These are phyloP conservation scores for Wallemia ichthyophaga DNA, from an alignment of 1,284 basidiomycete genomes.

Conservation along the genomic window DNA sequence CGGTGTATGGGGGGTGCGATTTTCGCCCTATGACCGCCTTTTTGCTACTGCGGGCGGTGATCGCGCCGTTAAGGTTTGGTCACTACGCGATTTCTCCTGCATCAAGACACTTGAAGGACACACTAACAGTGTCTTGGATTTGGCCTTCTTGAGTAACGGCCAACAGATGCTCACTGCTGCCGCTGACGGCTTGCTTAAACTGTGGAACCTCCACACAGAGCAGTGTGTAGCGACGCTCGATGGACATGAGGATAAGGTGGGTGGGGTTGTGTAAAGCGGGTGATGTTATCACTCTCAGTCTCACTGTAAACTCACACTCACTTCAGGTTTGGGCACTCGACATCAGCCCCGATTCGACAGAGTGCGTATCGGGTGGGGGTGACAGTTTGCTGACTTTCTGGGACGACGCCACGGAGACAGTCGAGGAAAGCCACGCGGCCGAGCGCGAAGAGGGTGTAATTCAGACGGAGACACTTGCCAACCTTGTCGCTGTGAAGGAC, in stretches of 20 bases:
- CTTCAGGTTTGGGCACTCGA: conserved; percentile 69
- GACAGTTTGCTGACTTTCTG: conserved; percentile 82
- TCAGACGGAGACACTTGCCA: conserved; percentile 29
- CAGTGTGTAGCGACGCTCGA: conserved; percentile 66
- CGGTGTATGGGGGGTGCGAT: conserved; percentile 81
- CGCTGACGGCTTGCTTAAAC: conserved; percentile 76
- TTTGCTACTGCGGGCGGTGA: conserved; percentile 84
- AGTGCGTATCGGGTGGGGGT: conserved; percentile 67
- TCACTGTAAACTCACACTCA: too few species aligned
- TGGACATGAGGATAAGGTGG: conserved; percentile 79
- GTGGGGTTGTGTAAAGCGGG: too few species aligned
- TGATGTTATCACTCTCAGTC: too few species aligned
- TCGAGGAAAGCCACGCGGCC: conserved; percentile 36
- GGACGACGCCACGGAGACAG: conserved; percentile 63
- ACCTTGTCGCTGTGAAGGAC: conserved; percentile 61
- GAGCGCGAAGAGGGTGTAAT: conserved; percentile 38
- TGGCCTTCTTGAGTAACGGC: conserved; percentile 59
- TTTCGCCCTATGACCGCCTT: conserved; percentile 50
- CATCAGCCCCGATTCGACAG: conserved; percentile 40
- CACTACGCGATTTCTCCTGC: conserved; percentile 61
- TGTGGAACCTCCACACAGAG: conserved; percentile 79
- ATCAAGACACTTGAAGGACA: conserved; percentile 91
- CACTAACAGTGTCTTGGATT: conserved; percentile 77
- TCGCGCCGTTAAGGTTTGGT: conserved; percentile 80
- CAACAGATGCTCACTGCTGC: conserved; percentile 64